Percentiles rank a stretch among this genome's conserved stretches.
Evolutionary conservation across 495 filamentous ascomycete species (phyloP).

Genomic region (Xanthoparmelia taractica): DNA sequence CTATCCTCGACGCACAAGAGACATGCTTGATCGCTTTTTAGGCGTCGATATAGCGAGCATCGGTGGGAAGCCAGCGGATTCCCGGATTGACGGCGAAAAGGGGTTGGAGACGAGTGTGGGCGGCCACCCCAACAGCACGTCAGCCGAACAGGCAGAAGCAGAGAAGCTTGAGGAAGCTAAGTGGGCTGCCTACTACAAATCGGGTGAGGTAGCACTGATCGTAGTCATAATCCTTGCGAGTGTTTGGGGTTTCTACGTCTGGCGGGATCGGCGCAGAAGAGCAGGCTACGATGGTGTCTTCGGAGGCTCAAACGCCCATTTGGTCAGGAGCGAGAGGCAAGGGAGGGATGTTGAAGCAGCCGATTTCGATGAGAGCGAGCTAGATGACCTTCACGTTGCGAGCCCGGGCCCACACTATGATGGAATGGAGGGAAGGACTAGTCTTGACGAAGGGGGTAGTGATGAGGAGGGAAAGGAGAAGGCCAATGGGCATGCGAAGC

Average conservation of each 20-base stretch:
- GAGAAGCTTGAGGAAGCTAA: slow-evolving; percentile 75
- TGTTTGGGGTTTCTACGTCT: slow-evolving; percentile 80
- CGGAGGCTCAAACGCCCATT: slow-evolving; percentile 24
- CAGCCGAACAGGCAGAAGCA: slow-evolving; percentile 63
- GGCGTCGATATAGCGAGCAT: slow-evolving; percentile 87
- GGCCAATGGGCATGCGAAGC: slow-evolving; percentile 23
- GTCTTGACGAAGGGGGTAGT: slow-evolving; percentile 51
- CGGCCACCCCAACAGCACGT: slow-evolving; percentile 73
- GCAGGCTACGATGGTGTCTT: slow-evolving; percentile 47
- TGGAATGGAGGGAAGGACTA: slow-evolving; percentile 39
- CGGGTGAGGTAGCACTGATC: slow-evolving; percentile 80
- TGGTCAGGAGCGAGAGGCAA: slow-evolving; percentile 40
- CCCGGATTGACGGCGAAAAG: slow-evolving; percentile 84
- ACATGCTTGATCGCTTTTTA: slow-evolving; percentile 97
- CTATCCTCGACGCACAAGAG: slow-evolving; percentile 73
- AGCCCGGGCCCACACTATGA: slow-evolving; percentile 28
- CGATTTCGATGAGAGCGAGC: slow-evolving; percentile 83
- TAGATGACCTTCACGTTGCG: slow-evolving; percentile 62
- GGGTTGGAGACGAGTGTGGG: slow-evolving; percentile 78
- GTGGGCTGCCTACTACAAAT: slow-evolving; percentile 87
- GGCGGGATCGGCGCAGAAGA: slow-evolving; percentile 59
- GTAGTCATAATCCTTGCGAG: slow-evolving; percentile 72
- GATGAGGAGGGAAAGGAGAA: slow-evolving; percentile 41
- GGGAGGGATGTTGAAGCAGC: slow-evolving; percentile 65
- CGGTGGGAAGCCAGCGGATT: slow-evolving; percentile 76